These are phyloP conservation scores for Pseudozyma sp. DNA, from an alignment of 1,284 basidiomycete species.

Conservation along the genomic window DNA sequence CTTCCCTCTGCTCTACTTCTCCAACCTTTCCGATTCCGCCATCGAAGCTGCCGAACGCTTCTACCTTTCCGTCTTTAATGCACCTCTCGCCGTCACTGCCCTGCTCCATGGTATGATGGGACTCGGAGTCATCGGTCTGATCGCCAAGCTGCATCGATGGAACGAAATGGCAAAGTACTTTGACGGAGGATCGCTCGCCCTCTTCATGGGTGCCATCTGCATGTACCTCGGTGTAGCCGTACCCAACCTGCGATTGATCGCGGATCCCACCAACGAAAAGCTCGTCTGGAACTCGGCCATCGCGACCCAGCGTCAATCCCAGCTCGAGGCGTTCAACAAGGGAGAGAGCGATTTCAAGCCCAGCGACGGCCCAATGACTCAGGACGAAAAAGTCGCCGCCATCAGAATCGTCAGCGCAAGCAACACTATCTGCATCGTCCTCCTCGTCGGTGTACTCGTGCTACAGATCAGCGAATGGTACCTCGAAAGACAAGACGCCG, in stretches of 20 bases:
- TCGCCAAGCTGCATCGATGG: slow-evolving; percentile 67
- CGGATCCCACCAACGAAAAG: slow-evolving; percentile 56
- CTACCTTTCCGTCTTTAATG: slow-evolving; percentile 62
- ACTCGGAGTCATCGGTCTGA: slow-evolving; percentile 61
- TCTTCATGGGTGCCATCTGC: slow-evolving; percentile 61
- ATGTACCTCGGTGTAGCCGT: slow-evolving; percentile 64
- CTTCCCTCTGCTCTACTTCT: slow-evolving; percentile 63
- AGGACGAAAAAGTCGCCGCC: slow-evolving; percentile 51
- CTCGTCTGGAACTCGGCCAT: slow-evolving; percentile 53
- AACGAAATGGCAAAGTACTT: slow-evolving; percentile 67
- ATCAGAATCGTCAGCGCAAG: slow-evolving; percentile 62
- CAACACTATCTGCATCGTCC: slow-evolving; percentile 60
- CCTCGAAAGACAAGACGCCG: slow-evolving; percentile 46
- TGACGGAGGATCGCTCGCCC: slow-evolving; percentile 60
- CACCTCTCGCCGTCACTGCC: slow-evolving; percentile 58
- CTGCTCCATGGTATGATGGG: slow-evolving; percentile 65
- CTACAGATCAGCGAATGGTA: slow-evolving; percentile 64
- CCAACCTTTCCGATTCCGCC: slow-evolving; percentile 12
- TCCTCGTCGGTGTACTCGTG: slow-evolving; percentile 60
- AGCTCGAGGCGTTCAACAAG: slow-evolving; percentile 42
- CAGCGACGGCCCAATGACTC: slow-evolving; percentile 44
- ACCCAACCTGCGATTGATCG: slow-evolving; percentile 63
- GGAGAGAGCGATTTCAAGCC: slow-evolving; percentile 32
- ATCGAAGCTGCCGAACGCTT: slow-evolving; percentile 60
- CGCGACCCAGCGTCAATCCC: slow-evolving; percentile 48